Conservation (phyloP, 116 monocot genomes). For the Dioscorea cayenensis region DNA sequence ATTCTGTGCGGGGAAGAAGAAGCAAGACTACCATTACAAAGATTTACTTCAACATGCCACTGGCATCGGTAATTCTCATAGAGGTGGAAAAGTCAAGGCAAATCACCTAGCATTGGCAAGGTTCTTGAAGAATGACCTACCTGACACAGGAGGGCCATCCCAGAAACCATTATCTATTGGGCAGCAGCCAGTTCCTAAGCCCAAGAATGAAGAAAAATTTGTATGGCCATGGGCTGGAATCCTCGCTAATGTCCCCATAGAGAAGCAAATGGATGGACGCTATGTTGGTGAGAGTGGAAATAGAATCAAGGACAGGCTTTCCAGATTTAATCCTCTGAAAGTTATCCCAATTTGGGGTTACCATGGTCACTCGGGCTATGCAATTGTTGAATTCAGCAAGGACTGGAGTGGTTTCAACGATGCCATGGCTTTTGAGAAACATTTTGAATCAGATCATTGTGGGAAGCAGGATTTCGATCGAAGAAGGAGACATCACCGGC, state of each 20-base stretch:
- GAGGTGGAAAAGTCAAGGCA: constrained; percentile 38
- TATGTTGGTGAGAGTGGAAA: constrained; percentile 10
- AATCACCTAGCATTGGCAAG: constrained; percentile 51
- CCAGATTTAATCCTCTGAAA: constrained; percentile 30
- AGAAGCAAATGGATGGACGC: constrained; percentile 23
- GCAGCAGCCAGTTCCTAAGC: constrained; percentile 8
- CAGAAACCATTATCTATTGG: constrained; percentile 8
- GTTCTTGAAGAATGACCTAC: constrained; percentile 30
- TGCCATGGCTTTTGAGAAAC: constrained; percentile 50
- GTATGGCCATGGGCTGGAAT: constrained; percentile 84
- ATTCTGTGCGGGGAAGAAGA: constrained; percentile 32
- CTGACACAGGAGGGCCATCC: constrained; percentile 9
- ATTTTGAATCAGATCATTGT: constrained; percentile 15
- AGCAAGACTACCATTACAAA: constrained; percentile 28
- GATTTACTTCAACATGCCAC: constrained; percentile 37
- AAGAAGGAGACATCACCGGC: not conserved
- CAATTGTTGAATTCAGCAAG: constrained; percentile 29
- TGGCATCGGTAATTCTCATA: constrained; percentile 35
- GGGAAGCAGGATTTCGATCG: constrained; percentile 39
- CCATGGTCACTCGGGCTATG: not conserved
- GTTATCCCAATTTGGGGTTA: constrained; percentile 11
- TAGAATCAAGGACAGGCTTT: constrained; percentile 8
- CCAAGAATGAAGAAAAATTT: constrained; percentile 35
- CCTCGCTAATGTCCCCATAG: constrained; percentile 45
- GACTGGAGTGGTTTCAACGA: constrained; percentile 59